phyloP scores from a whole-genome alignment of 257 asterid genomes.

The Rauvolfia tetraphylla region DNA sequence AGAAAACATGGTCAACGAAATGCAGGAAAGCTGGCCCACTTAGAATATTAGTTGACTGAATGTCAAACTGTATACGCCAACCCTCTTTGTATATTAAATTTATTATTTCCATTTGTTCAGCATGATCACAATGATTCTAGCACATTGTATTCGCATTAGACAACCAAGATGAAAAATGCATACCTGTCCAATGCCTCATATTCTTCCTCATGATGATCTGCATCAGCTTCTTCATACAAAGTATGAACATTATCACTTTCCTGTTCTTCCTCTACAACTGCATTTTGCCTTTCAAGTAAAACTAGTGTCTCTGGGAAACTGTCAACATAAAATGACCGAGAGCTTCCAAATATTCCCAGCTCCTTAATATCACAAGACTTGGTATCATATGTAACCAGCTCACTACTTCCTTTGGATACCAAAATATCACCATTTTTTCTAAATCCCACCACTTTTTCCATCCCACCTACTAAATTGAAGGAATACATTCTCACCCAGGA shows the following conservation, averaged over 20 bases:
- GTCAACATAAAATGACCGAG: slow-evolving; percentile 35
- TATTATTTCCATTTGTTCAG: not conserved
- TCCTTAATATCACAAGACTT: slow-evolving; percentile 13
- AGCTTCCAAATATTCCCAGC: slow-evolving; percentile 40
- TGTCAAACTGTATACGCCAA: not conserved
- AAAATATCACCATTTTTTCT: slow-evolving; percentile 41
- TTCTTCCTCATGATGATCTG: not conserved
- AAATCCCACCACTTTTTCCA: slow-evolving; percentile 41
- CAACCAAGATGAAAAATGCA: not conserved
- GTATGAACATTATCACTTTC: not conserved
- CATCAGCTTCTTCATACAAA: slow-evolving; percentile 2
- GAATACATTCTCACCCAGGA: slow-evolving; percentile 55
- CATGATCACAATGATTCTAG: not conserved
- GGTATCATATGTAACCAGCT: slow-evolving; percentile 35
- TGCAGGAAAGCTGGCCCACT: not conserved
- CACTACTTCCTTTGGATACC: slow-evolving; percentile 19
- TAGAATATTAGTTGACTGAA: not conserved
- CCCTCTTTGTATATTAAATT: not conserved
- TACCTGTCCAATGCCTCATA: slow-evolving; percentile 6
- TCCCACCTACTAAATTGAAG: slow-evolving; percentile 22
- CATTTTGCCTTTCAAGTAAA: slow-evolving; percentile 30
- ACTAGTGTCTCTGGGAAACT: slow-evolving; percentile 42
- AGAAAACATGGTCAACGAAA: not conserved
- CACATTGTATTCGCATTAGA: not conserved
- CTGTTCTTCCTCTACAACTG: slow-evolving; percentile 8